phyloP scores from a whole-genome alignment of 306 rosid genomes.

The Lotus japonicus region DNA sequence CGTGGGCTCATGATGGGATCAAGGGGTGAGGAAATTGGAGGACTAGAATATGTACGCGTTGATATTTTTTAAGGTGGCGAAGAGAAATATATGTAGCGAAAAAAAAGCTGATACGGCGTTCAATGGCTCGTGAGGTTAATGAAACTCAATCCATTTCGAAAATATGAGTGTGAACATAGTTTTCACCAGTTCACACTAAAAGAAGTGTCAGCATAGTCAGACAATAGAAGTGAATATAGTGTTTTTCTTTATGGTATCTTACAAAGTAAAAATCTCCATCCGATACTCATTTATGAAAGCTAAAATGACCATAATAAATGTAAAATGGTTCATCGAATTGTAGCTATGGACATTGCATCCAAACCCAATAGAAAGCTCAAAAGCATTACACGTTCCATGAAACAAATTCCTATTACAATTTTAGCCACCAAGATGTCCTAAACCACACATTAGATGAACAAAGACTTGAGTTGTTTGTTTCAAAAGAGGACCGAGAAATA shows the following conservation, averaged over 20 bases:
- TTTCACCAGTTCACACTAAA: no score
- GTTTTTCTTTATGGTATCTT: neutral
- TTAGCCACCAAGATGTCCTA: slow-evolving; percentile 48
- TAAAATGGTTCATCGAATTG: slow-evolving; percentile 31
- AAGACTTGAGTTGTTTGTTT: slow-evolving; percentile 45
- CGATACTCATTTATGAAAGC: neutral
- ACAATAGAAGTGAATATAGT: no score
- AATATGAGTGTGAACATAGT: no score
- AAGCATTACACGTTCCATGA: slow-evolving; percentile 41
- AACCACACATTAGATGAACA: slow-evolving; percentile 34
- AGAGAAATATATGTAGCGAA: no score
- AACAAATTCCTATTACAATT: slow-evolving; percentile 51
- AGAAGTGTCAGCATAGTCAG: no score
- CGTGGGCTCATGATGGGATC: no score
- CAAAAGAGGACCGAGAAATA: slow-evolving; percentile 25
- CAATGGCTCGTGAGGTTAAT: no score
- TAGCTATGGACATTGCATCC: slow-evolving; percentile 42
- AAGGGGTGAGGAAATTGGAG: no score
- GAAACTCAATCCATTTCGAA: no score
- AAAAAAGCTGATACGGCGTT: no score
- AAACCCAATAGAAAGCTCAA: slow-evolving; percentile 44
- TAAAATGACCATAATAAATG: slow-evolving; percentile 12
- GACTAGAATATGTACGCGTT: no score
- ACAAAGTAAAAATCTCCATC: slow-evolving; percentile 10
- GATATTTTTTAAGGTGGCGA: no score